Conservation (phyloP, 257 asterid species). For the Coffea canephora region DNA sequence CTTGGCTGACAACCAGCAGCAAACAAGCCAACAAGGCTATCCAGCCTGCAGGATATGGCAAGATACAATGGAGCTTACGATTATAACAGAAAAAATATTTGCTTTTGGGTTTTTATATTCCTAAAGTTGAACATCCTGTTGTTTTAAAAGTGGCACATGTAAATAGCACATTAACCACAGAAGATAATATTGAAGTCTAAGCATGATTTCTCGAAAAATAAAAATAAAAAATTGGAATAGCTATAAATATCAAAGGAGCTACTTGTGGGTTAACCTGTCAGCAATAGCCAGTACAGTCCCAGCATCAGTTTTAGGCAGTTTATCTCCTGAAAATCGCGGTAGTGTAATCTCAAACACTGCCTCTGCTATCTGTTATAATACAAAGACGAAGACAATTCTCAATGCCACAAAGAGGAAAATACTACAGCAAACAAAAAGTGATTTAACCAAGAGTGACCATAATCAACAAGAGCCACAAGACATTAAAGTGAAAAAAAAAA, state of each 20-base stretch:
- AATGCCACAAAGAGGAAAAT: neutral
- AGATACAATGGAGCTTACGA: constrained; percentile 1
- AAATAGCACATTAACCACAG: neutral
- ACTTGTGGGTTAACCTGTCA: constrained; percentile 57
- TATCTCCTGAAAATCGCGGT: constrained; percentile 91
- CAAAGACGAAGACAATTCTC: constrained; percentile 1
- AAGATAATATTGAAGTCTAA: neutral
- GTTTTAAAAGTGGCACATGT: neutral
- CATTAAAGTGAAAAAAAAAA: neutral
- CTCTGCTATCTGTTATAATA: constrained; percentile 63
- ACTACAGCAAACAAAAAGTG: neutral
- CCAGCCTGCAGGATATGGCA: constrained; percentile 61
- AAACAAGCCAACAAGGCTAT: constrained; percentile 91
- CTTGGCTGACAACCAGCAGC: constrained; percentile 98
- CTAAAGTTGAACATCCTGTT: neutral
- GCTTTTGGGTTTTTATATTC: neutral
- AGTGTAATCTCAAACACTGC: constrained; percentile 84
- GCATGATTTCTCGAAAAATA: neutral
- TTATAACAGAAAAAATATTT: neutral
- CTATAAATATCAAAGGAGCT: neutral
- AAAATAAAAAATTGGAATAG: neutral
- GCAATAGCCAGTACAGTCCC: constrained; percentile 78
- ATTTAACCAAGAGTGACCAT: neutral
- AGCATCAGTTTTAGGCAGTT: constrained; percentile 82
- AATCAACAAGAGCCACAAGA: neutral